Percentiles rank a stretch among this genome's conserved stretches.
Conservation (phyloP, 257 asterid genomes). For the Solanum infundibuliforme region DNA sequence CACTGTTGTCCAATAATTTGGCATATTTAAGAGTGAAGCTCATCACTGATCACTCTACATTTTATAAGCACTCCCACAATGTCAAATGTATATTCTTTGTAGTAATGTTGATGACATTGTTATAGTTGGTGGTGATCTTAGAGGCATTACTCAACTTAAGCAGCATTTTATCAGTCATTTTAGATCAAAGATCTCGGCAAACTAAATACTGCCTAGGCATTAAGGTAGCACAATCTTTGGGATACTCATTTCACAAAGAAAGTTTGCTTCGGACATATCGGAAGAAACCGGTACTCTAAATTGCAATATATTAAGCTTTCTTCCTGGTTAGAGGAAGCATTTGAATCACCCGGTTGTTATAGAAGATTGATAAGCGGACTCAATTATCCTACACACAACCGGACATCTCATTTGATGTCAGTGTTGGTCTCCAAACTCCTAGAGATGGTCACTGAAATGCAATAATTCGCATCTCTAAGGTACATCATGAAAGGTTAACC, state of each 20-base stretch:
- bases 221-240: neutral
- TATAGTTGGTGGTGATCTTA: neutral
- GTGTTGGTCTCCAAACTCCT: neutral
- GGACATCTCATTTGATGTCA: neutral
- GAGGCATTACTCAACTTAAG: neutral
- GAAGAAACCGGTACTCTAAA: neutral
- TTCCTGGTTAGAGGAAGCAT: neutral
- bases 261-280: neutral
- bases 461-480: neutral
- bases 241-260: neutral
- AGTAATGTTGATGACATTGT: neutral
- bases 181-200: too few relatives aligned
- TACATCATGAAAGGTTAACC: neutral
- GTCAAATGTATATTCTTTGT: neutral
- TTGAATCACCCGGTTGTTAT: neutral
- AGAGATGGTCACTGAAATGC: neutral
- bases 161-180: neutral
- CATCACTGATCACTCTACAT: neutral
- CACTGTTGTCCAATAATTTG: neutral
- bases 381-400: neutral
- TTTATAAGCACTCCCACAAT: neutral
- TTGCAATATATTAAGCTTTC: neutral
- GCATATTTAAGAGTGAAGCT: neutral
- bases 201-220: neutral
- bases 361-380: neutral